Evolutionary conservation across 1,139 yeast genomes (phyloP), one percentile per base, ranked within the genome.

Genomic region (Pichia sp.): DNA sequence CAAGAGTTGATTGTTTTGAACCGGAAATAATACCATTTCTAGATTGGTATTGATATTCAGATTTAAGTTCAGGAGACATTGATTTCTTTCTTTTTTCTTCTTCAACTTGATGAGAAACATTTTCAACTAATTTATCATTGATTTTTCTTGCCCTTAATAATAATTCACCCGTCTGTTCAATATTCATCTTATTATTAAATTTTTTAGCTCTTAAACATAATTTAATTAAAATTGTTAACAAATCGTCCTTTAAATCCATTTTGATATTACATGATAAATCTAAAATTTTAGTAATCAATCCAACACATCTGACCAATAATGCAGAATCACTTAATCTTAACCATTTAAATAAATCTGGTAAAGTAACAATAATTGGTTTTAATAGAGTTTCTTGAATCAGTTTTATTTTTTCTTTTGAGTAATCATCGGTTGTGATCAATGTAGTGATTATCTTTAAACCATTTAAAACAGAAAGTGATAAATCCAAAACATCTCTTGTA

Each of bases 401-500:
- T 8, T 48, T 50, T 4, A 39, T 10, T 23, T 43, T 42, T 4
- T 10, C 7, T 6, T 47, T 47, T 38, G 42, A 36, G 25, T 56
- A 40, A 11, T 49, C 46, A 6, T 49, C 55, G 2, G 44, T 52
- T 12, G 67, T 66, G 6, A 71, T 55, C 26, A 66, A 58, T 35
- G 67, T 72, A 8, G 68, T 73, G 38, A 87, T 67, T 10, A 75
- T 66, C 47, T 84, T 69, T 56, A 76, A 84, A 3, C 90, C 78
- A 47, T 76, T 82, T 22, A 90, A 63, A 35, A 90, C 65, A 2
- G 72, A 65, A 52, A 82, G 82, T 53, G 96, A 82, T 41, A 86
- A 70, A 54, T 90, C 97, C 43, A 89, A 69, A 0, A 87, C 82
- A 61, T 89, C 96, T 60, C 95, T 77, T 20, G 96, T 86, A 55